Evolutionary conservation across 2,329 filamentous ascomycete species (phyloP), one percentile per base, ranked within the genome.

Genomic region (Blastomyces gilchristii): DNA sequence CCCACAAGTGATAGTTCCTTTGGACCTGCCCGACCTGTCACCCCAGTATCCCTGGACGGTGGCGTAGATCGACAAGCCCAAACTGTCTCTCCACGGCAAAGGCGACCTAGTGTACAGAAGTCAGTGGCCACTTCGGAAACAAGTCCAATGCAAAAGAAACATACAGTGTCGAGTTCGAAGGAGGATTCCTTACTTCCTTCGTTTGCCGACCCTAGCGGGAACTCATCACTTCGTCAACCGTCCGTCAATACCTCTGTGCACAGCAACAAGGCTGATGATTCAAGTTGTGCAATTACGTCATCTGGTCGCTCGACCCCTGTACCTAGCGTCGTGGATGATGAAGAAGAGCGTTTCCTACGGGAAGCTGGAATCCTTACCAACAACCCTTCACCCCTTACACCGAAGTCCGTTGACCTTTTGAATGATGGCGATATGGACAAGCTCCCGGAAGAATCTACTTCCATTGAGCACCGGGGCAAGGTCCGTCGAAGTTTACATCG

Each of bases 401-500:
- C 71, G 56, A 73, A 78, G 64, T 71, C 75, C 52, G 73, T 75
- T 25, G 77, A 73, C 9, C 73, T 76, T 2, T 71, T 71, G 12
- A 77, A 75, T 60, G 78, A 79, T 39, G 69, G 71, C 7, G 81
- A 80, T 22, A 75, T 77, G 34, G 77, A 76, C 12, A 70, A 72
- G 2, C 77, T 79, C 31, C 65, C 74, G 68, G 71, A 71, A 67
- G 68, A 79, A 67, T 47, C 72, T 66, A 62, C 73, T 65, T 63
- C 79, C 71, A 80, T 82, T 41, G 83, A 80, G 60, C 75, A 79
- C 54, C 85, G 88, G 53, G 82, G 81, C 63, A 91, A 87, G 72
- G 86, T 92, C 60, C 87, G 93, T 31, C 87, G 91, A 65, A 96
- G 91, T 73, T 79, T 97, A 16, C 93, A 97, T 69, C 89, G 91